phyloP scores from a whole-genome alignment of 345 rosid genomes.

The Eucalyptus brandiana region DNA sequence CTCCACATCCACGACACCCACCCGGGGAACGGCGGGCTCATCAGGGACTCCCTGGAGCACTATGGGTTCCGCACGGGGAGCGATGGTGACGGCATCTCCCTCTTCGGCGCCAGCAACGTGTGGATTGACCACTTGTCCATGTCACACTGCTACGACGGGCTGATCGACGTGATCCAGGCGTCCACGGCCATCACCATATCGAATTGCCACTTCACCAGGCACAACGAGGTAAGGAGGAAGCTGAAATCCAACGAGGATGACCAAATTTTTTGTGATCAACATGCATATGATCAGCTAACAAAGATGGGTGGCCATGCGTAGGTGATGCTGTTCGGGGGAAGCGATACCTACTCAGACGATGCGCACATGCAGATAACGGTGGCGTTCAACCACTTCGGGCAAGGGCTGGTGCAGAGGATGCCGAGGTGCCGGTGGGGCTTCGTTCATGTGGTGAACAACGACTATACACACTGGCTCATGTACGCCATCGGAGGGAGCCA shows the following conservation, averaged over 20 bases:
- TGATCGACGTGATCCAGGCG: conserved; percentile 56
- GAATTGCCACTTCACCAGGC: conserved; percentile 67
- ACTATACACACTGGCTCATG: conserved; percentile 69
- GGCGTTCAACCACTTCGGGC: conserved; percentile 71
- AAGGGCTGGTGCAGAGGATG: conserved; percentile 46
- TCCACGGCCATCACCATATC: conserved; percentile 79
- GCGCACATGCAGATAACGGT: conserved; percentile 53
- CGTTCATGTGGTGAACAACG: conserved; percentile 68
- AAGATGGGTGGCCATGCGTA: not conserved
- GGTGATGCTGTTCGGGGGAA: conserved; percentile 70
- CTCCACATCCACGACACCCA: conserved; percentile 51
- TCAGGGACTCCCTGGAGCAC: conserved; percentile 52
- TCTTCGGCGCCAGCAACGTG: conserved; percentile 46
- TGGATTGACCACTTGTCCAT: conserved; percentile 81
- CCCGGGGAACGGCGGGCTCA: conserved; percentile 34
- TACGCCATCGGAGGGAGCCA: conserved; percentile 70
- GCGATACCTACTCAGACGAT: conserved; percentile 20
- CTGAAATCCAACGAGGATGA: not conserved
- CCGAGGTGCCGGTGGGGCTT: conserved; percentile 50
- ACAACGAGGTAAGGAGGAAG: conserved; percentile 40
- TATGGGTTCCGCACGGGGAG: conserved; percentile 37
- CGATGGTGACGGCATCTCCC: conserved; percentile 76
- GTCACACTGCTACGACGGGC: conserved; percentile 54
- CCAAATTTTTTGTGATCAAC: not conserved
- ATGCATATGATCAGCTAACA: not conserved